Conservation (phyloP, 192 early-diverging fungal species). For the Rhizophagus sp. region DNA sequence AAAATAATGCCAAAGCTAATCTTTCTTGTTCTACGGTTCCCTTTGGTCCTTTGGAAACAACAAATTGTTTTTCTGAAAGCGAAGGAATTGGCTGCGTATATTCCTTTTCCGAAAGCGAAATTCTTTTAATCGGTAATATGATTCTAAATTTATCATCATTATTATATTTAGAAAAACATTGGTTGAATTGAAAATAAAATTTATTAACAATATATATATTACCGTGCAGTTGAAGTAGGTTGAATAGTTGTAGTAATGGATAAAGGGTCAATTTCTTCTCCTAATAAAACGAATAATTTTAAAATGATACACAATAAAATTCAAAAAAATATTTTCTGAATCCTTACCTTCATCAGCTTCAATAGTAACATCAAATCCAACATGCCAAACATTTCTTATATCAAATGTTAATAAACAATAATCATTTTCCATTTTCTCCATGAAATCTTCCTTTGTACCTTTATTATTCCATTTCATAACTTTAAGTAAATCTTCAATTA, state of each 20-base stretch:
- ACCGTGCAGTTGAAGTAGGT: constrained; percentile 35
- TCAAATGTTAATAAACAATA: constrained; percentile 80
- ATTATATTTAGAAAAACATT: too few relatives aligned
- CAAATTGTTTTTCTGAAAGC: constrained; percentile 76
- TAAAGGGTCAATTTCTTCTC: not conserved
- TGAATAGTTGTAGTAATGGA: constrained; percentile 31
- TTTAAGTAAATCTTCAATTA: constrained; percentile 32
- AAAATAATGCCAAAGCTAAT: constrained; percentile 62
- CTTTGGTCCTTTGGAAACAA: constrained; percentile 61
- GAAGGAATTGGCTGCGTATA: constrained; percentile 64
- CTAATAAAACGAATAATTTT: constrained; percentile 32
- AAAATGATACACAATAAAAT: constrained; percentile 16
- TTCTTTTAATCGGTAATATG: constrained; percentile 64
- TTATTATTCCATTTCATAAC: constrained; percentile 38
- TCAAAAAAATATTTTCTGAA: not conserved
- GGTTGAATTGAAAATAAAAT: not conserved
- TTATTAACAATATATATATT: not conserved
- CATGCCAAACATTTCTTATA: constrained; percentile 70
- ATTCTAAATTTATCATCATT: constrained; percentile 42
- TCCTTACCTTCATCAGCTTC: constrained; percentile 60
- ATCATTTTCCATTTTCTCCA: constrained; percentile 44
- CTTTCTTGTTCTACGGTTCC: constrained; percentile 55
- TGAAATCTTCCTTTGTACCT: constrained; percentile 22
- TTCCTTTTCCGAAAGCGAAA: constrained; percentile 52
- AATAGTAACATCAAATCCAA: constrained; percentile 74